phyloP scores from a whole-genome alignment of 352 stramenopile genomes.

The Nothophytophthora sp. region DNA sequence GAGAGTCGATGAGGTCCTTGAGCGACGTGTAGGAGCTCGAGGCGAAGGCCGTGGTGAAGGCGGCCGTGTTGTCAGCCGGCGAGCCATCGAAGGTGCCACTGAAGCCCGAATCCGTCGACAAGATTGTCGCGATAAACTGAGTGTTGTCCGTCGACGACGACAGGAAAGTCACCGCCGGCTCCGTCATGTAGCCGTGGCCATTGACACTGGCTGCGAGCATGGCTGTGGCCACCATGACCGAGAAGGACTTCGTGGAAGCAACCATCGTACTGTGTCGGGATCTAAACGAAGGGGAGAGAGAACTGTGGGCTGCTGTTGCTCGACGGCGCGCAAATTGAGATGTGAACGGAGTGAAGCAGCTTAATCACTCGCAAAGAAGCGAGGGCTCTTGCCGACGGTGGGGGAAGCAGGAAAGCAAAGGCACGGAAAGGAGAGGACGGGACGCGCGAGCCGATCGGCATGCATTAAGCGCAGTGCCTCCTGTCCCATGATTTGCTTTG shows the following conservation, averaged over 20 bases:
- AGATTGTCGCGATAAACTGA: slow-evolving; percentile 6
- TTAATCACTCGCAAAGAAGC: slow-evolving; percentile 1
- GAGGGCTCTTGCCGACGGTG: neutral
- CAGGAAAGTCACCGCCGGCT: slow-evolving; percentile 8
- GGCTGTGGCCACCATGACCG: slow-evolving; percentile 1
- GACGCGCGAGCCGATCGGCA: too few relatives aligned
- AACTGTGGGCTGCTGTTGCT: slow-evolving; percentile 7
- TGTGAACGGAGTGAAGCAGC: slow-evolving; percentile 13
- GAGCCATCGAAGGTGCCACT: slow-evolving; percentile 6
- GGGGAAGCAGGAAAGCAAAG: neutral
- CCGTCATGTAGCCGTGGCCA: slow-evolving; percentile 15
- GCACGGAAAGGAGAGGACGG: too few relatives aligned
- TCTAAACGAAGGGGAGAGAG: neutral
- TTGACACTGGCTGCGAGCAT: slow-evolving; percentile 2
- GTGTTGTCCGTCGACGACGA: slow-evolving; percentile 3
- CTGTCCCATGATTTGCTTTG: slow-evolving; percentile 10
- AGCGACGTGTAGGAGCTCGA: slow-evolving; percentile 29
- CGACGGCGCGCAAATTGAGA: slow-evolving; percentile 13
- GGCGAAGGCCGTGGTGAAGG: slow-evolving; percentile 26
- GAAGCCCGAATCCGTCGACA: slow-evolving; percentile 5
- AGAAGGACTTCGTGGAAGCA: slow-evolving; percentile 9
- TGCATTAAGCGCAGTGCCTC: neutral
- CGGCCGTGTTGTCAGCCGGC: slow-evolving; percentile 22
- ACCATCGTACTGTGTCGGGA: too few relatives aligned
- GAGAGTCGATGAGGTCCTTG: slow-evolving; percentile 21